Evolutionary conservation across 202 grass and related monocot genomes (phyloP).

Genomic region (Setaria italica): DNA sequence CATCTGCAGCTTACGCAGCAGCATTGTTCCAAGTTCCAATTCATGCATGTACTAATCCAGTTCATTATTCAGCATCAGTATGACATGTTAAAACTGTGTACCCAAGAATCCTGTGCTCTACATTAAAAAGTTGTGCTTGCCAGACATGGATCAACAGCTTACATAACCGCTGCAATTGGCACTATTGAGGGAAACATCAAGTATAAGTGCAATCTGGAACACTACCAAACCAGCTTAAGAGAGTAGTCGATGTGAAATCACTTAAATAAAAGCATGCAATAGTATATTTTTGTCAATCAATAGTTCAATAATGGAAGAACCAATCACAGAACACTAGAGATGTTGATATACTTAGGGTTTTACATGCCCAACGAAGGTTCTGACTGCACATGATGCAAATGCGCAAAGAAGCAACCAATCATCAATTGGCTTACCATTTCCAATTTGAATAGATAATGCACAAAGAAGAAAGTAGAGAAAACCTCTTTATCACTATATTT

Average conservation of each 20-base stretch:
- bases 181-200: background rate
- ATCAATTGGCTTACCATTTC: slow-evolving; percentile 30
- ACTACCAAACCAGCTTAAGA: background rate
- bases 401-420: background rate
- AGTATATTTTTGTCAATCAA: background rate
- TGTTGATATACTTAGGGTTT: background rate
- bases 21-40: slow-evolving; percentile 21
- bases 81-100: background rate
- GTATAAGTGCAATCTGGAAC: background rate
- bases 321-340: background rate
- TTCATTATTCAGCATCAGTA: background rate
- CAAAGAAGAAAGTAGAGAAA: slow-evolving; percentile 18
- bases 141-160: background rate
- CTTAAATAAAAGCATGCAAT: slow-evolving; percentile 34
- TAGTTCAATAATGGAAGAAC: background rate
- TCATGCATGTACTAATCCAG: background rate
- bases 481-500: slow-evolving; percentile 85
- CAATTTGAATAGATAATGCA: slow-evolving; percentile 4
- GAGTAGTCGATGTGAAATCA: background rate
- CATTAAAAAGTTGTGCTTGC: background rate
- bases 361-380: background rate
- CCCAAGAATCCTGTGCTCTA: background rate
- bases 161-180: background rate
- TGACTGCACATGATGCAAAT: background rate
- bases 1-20: background rate